Evolutionary conservation across 2,329 filamentous ascomycete genomes (phyloP).

Genomic region (Cordyceps farinosa): DNA sequence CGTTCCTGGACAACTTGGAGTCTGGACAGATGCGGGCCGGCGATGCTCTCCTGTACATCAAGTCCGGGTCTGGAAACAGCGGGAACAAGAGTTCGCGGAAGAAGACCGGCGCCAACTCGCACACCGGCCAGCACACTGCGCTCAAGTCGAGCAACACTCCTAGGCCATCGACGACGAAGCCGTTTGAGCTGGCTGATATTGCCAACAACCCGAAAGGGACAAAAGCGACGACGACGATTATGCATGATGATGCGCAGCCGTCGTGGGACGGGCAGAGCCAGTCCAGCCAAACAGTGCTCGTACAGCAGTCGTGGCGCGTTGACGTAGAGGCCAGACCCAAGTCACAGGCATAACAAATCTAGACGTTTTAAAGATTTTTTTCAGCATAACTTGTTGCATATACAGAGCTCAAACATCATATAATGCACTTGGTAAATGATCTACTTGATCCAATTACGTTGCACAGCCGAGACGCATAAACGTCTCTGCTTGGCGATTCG

Average conservation of each 20-base stretch:
- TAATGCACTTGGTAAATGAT: background rate
- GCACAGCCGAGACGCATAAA: background rate
- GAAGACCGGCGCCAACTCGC: background rate
- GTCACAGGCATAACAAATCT: background rate
- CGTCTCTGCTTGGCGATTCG: background rate
- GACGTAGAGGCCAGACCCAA: conserved; percentile 4
- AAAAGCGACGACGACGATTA: conserved; percentile 2
- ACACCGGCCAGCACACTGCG: background rate
- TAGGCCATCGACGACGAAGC: background rate
- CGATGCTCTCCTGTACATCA: conserved; percentile 3
- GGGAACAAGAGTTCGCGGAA: conserved; percentile 7
- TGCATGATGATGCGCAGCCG: background rate
- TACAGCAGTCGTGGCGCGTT: conserved; percentile 14
- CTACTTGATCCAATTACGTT: background rate
- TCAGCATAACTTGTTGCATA: no score
- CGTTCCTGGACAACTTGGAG: conserved; percentile 15
- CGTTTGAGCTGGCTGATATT: conserved; percentile 1
- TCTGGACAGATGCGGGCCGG: conserved; percentile 10
- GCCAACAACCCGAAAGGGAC: background rate
- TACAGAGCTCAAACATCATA: no score
- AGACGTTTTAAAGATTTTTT: background rate
- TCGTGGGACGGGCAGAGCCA: conserved; percentile 17
- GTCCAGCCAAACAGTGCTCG: conserved; percentile 16
- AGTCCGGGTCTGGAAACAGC: conserved; percentile 2
- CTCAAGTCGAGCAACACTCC: background rate